Base-by-base conservation (phyloP, 345 rosid species). In the Eucalyptus tenuipes region DNA sequence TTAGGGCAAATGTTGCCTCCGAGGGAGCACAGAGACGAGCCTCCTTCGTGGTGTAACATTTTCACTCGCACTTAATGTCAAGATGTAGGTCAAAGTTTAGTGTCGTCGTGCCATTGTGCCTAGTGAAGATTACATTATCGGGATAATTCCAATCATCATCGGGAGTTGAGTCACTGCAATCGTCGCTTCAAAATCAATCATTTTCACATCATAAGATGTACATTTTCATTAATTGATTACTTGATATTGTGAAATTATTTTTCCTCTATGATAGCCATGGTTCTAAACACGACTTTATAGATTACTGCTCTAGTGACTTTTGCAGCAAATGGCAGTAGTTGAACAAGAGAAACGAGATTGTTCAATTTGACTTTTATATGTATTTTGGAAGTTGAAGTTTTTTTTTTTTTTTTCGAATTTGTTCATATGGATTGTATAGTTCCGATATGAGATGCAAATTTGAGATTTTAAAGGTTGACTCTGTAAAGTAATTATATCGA, bases 221-320 rank as follows among this genome's bases (percentile, higher is more conserved):
- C 2, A 18, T 18, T 18, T 52, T 18, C 2, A 2, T 52, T 7
- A 2, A 1, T 52, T 20, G 5, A 52, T 52, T 52, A 3, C 57
- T 3, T 52, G 1, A 52, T 52, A 18, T 1, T 20, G 0, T 0
- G 25, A 52, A 8, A 52, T 52, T 52, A 52, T 52, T 24, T 24
- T 10, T 55, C 5, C 10, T 55, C 0, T 24, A 10, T 4, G 3
- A 24, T 55, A 25, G 13, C 12, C 61, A 55, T 1, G 1, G 0
- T 55, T 24, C 13, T 55, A 55, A 55, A 22, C 6, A 1, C 7
- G 0, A 10, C 13, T 1, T 55, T 24, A 55, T 7, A 9, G 1
- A 22, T 24, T 24, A 4, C 0, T 4, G 11, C 5, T 24, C 10
- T 52, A 52, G 10, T 52, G 57, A 20, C 57, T 52, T 52, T 52